Evolutionary conservation across 2,329 filamentous ascomycete species (phyloP).

Genomic region (Neoscytalidium dimidiatum): DNA sequence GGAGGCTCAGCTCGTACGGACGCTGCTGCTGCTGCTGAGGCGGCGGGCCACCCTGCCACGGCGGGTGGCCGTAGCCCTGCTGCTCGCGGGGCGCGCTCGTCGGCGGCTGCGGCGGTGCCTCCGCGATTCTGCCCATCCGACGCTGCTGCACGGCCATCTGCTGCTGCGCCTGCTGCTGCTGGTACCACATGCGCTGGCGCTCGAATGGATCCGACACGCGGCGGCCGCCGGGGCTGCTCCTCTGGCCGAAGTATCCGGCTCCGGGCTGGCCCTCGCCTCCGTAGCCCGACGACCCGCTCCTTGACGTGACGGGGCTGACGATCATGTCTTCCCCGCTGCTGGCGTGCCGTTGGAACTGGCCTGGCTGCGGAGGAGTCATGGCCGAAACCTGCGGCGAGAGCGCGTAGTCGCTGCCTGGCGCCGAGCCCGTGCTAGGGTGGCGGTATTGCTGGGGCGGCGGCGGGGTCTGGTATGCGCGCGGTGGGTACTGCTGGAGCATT

Average conservation of each 20-base stretch:
- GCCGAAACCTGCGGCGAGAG: constrained; percentile 11
- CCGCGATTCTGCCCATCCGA: constrained; percentile 37
- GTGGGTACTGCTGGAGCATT: background rate
- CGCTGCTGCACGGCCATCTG: background rate
- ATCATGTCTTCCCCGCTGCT: background rate
- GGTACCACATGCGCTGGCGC: constrained; percentile 25
- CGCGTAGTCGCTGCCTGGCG: background rate
- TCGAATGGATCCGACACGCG: constrained; percentile 6
- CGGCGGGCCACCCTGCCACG: background rate
- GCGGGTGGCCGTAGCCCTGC: background rate
- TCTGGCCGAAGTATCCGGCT: constrained; percentile 19
- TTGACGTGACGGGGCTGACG: constrained; percentile 1
- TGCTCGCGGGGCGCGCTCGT: no score
- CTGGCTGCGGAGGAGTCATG: background rate
- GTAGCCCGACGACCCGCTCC: background rate
- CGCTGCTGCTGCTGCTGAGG: constrained; percentile 18
- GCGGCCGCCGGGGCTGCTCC: constrained; percentile 5
- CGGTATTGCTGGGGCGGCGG: background rate
- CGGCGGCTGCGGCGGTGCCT: background rate
- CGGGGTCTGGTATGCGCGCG: constrained; percentile 2
- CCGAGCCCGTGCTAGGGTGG: background rate
- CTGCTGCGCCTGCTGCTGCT: constrained; percentile 21
- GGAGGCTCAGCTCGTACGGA: constrained; percentile 13
- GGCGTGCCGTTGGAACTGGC: background rate
- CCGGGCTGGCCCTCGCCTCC: background rate